Conservation (phyloP, 2,329 filamentous ascomycete species). For the Torrubiella hemipterigena region DNA sequence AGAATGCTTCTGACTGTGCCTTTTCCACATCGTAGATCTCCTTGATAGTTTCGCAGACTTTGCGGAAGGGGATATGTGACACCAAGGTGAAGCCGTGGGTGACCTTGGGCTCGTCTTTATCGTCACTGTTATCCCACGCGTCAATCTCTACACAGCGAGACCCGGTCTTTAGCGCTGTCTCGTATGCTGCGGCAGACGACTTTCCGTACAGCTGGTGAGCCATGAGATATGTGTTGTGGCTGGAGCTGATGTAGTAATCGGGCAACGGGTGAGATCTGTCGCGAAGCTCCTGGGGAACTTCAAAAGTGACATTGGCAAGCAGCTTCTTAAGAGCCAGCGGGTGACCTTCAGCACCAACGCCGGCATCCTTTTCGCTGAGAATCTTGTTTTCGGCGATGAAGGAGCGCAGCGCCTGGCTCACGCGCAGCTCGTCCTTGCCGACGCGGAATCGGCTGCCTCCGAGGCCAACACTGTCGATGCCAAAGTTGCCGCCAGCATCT, state of each 20-base stretch:
- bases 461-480: conserved; percentile 39
- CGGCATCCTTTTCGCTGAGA: conserved; percentile 33
- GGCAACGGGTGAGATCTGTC: conserved; percentile 49
- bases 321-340: conserved; percentile 35
- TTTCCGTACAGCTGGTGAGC: conserved; percentile 57
- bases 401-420: conserved; percentile 45
- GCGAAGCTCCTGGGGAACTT: conserved; percentile 39
- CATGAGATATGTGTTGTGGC: conserved; percentile 61
- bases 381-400: conserved; percentile 42
- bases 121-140: conserved; percentile 54
- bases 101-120: conserved; percentile 54
- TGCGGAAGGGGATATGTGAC: conserved; percentile 51
- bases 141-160: conserved; percentile 64
- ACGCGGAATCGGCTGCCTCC: conserved; percentile 41
- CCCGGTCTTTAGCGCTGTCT: conserved; percentile 48
- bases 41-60: conserved; percentile 53
- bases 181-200: conserved; percentile 51
- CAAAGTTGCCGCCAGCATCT: conserved; percentile 39
- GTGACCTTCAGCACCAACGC: conserved; percentile 21
- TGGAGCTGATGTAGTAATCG: conserved; percentile 62
- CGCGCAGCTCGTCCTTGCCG: conserved; percentile 40
- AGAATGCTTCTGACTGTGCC: conserved; percentile 21
- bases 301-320: conserved; percentile 44
- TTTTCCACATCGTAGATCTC: conserved; percentile 49
- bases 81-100: conserved; percentile 60